A percentile compares a stretch with the other conserved stretches of the same genome.
phyloP scores from a whole-genome alignment of 306 rosid genomes.

The Cucumis sativus region Cucumber_9930_V3 NC_026657.2:32251501-32252000 shows the following conservation, averaged over 20 bases:
- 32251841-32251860: slow-evolving; percentile 32
- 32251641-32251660: slow-evolving; percentile 9
- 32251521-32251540: slow-evolving; percentile 11
- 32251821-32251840: slow-evolving; percentile 25
- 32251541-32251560: slow-evolving; percentile 18
- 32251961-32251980: slow-evolving; percentile 18
- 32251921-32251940: slow-evolving; percentile 40
- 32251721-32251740: slow-evolving; percentile 29
- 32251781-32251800: slow-evolving; percentile 34
- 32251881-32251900: slow-evolving; percentile 43
- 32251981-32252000: slow-evolving; percentile 21
- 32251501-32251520: slow-evolving; percentile 9
- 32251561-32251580: slow-evolving; percentile 18
- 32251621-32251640: slow-evolving; percentile 18
- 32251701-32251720: slow-evolving; percentile 15
- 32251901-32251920: slow-evolving; percentile 42
- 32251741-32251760: slow-evolving; percentile 33
- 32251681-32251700: slow-evolving; percentile 8
- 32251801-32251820: slow-evolving; percentile 67
- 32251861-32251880: slow-evolving; percentile 48
- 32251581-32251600: slow-evolving; percentile 16
- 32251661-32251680: slow-evolving; percentile 16
- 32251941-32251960: slow-evolving; percentile 12
- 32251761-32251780: slow-evolving; percentile 51
- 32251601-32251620: slow-evolving; percentile 16